Base-by-base conservation (phyloP, 768 basidiomycete species). In the Auriculariales sp. region DNA sequence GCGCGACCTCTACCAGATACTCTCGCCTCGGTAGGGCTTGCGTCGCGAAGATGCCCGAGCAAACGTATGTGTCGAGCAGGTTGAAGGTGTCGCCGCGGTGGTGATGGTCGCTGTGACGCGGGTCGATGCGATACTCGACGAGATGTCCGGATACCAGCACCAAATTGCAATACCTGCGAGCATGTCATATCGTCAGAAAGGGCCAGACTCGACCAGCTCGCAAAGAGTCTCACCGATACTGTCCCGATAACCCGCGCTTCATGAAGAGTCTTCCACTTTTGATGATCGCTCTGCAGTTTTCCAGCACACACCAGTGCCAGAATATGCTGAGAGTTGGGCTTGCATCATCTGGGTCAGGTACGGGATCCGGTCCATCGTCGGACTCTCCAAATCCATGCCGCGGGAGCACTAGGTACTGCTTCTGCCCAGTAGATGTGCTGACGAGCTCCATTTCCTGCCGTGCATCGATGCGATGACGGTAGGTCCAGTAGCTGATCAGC, bases 241-340 rank as follows among this genome's bases (percentile, higher is more conserved):
- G 81, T 22, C 83, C 83, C 52, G 74, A 71, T 45, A 81, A 61
- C 6, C 86, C 86, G 54, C 75, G 72, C 57, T 81, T 75, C 60
- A 79, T 74, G 56, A 77, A 92, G 33, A 89, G 61, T 46, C 81
- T 79, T 0, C 90, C 89, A 6, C 77, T 71, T 58, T 80, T 81
- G 33, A 80, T 61, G 44, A 93, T 77, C 4, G 87, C 72, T 52
- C 78, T 75, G 58, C 94, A 97, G 1, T 77, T 79, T 31, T 83
- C 76, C 53, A 93, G 61, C 2, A 83, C 70, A 59, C 94, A 97
- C 91, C 88, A 91, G 56, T 86, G 85, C 71, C 86, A 92, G 39
- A 91, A 62, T 0, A 72, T 68, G 45, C 73, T 68, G 44, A 92
- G 65, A 11, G 77, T 73, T 3, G 79, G 73, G 33, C 78, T 65